Percentiles rank a stretch among this genome's conserved stretches.
Evolutionary conservation across 73 alveolate species (phyloP).

Genomic region (Tetrahymena elliotti): DNA sequence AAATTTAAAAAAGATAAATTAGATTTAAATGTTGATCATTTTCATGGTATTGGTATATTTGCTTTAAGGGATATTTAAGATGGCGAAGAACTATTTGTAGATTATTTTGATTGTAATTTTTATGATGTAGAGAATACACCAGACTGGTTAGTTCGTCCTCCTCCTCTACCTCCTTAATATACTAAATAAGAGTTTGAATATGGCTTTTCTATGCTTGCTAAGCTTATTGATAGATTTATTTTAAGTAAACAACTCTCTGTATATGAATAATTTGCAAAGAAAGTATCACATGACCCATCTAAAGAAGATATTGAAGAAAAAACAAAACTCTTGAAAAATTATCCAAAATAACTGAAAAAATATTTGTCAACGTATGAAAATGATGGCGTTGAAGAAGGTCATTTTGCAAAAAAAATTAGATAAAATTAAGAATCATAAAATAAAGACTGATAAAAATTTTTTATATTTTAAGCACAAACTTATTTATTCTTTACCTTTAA

Average conservation of each 20-base stretch:
- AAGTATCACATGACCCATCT: not conserved
- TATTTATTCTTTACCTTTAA: too few species aligned
- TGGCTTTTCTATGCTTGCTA: not conserved
- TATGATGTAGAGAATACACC: slow-evolving; percentile 20
- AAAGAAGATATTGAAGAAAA: not conserved
- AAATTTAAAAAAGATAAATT: not conserved
- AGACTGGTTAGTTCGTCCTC: slow-evolving; percentile 27
- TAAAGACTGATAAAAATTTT: not conserved
- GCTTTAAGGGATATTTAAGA: slow-evolving; percentile 10
- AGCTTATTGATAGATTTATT: not conserved
- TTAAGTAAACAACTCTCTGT: not conserved
- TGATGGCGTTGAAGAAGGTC: not conserved
- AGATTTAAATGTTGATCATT: not conserved
- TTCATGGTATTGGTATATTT: slow-evolving; percentile 16
- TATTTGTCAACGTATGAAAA: not conserved
- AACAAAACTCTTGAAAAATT: not conserved
- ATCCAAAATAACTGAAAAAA: not conserved
- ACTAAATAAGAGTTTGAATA: not conserved
- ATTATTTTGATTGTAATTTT: slow-evolving; percentile 21
- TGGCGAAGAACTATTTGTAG: slow-evolving; percentile 28
- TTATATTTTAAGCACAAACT: not conserved
- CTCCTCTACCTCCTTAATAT: slow-evolving; percentile 15
- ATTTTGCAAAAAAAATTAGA: not conserved
- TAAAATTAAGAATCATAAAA: not conserved
- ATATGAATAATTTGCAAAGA: not conserved